phyloP scores from a whole-genome alignment of 2,329 filamentous ascomycete genomes.

The Coniochaeta hoffmannii region DNA sequence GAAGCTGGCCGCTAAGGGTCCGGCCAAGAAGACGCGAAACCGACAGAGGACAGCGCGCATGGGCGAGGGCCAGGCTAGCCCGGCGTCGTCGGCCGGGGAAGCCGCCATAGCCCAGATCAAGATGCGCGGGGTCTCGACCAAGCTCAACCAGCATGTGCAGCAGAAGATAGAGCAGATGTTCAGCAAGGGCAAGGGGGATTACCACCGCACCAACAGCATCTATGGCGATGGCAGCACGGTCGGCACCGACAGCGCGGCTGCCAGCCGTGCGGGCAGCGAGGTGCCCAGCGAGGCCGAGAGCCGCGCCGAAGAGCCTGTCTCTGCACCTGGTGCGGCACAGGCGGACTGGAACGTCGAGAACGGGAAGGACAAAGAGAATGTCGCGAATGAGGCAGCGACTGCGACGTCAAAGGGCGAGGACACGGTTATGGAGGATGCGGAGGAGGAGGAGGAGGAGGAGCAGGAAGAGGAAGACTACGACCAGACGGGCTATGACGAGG shows the following conservation, averaged over 20 bases:
- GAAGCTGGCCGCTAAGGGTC: constrained; percentile 45
- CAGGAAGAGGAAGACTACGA: constrained; percentile 6
- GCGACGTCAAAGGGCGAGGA: not conserved
- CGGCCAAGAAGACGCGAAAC: constrained; percentile 32
- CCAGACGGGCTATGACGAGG: not conserved
- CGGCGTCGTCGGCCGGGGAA: constrained; percentile 61
- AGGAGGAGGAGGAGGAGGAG: constrained; percentile 7
- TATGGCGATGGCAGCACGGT: constrained; percentile 35
- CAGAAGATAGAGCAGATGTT: constrained; percentile 46
- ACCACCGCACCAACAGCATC: constrained; percentile 36
- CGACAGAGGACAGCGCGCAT: constrained; percentile 49
- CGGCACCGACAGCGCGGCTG: constrained; percentile 20
- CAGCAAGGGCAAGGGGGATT: constrained; percentile 27
- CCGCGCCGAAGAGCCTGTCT: not conserved
- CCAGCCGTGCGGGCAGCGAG: constrained; percentile 26
- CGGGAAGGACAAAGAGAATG: constrained; percentile 7
- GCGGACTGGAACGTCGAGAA: not conserved
- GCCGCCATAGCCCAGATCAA: constrained; percentile 64
- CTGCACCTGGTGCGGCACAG: not conserved
- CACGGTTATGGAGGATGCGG: not conserved
- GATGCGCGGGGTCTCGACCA: constrained; percentile 61
- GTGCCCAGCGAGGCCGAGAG: constrained; percentile 5
- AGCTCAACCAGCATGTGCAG: constrained; percentile 58
- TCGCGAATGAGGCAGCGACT: constrained; percentile 3
- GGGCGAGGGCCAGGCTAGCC: constrained; percentile 58